Evolutionary conservation across 345 rosid species (phyloP).

Genomic region (Salix brachista): DNA sequence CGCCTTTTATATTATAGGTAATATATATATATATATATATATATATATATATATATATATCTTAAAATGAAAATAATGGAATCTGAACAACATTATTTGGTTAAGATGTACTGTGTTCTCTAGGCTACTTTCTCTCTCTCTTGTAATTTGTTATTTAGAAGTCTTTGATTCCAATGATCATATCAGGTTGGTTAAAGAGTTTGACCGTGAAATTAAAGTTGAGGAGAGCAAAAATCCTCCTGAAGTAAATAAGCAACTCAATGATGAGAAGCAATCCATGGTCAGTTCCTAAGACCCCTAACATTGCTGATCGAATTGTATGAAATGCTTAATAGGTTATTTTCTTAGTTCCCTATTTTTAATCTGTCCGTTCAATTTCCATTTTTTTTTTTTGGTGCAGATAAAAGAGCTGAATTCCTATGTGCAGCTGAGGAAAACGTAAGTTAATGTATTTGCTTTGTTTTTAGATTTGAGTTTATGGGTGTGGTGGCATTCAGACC

Average conservation of each 20-base stretch:
- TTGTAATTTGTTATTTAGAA: not conserved
- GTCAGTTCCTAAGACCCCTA: slow-evolving; percentile 35
- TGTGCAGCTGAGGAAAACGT: slow-evolving; percentile 92
- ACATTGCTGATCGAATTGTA: not conserved
- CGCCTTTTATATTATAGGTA: too few species aligned
- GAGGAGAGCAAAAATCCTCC: slow-evolving; percentile 75
- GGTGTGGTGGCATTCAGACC: not conserved
- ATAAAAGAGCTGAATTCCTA: slow-evolving; percentile 94
- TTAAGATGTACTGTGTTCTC: not conserved
- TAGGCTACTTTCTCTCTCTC: not conserved
- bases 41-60: too few species aligned
- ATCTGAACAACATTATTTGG: too few species aligned
- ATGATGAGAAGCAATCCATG: slow-evolving; percentile 97
- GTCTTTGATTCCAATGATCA: slow-evolving; percentile 9
- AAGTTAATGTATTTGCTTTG: slow-evolving; percentile 24
- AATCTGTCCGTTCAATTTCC: not conserved
- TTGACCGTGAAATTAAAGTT: slow-evolving; percentile 84
- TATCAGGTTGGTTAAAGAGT: slow-evolving; percentile 80
- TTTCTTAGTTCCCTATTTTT: not conserved
- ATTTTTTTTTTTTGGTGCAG: slow-evolving; percentile 38
- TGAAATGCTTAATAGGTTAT: not conserved
- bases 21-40: too few species aligned
- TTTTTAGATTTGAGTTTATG: not conserved
- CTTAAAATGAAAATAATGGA: too few species aligned
- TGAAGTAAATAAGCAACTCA: slow-evolving; percentile 77